A percentile compares a stretch with the other conserved stretches of the same genome.
These are phyloP conservation scores for Neltuma alba DNA, from an alignment of 306 rosid genomes.

Conservation along the genomic window DNA sequence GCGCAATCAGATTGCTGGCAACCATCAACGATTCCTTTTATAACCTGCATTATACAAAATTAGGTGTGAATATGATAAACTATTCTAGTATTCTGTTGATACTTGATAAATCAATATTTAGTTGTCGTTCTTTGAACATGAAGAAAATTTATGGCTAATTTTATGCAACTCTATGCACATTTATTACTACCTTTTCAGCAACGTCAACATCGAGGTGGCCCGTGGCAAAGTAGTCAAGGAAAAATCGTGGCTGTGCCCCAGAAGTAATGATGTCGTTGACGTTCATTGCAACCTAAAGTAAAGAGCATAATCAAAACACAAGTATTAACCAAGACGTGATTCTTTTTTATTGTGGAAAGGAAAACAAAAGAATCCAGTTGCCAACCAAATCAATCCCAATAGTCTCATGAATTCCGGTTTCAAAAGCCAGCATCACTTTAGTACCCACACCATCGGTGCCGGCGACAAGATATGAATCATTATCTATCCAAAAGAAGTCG, in stretches of 20 bases:
- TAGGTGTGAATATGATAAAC: not conserved
- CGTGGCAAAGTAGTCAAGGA: constrained; percentile 94
- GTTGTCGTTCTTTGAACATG: not conserved
- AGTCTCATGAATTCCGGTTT: constrained; percentile 87
- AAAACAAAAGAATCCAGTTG: not conserved
- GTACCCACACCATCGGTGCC: constrained; percentile 98
- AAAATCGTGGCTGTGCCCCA: constrained; percentile 92
- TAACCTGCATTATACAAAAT: constrained; percentile 52
- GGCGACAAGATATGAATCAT: constrained; percentile 86
- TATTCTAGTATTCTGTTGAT: not conserved
- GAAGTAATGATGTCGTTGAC: constrained; percentile 93
- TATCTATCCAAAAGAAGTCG: constrained; percentile 39
- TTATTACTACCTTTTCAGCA: constrained; percentile 74
- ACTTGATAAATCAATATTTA: not conserved
- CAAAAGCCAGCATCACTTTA: constrained; percentile 86
- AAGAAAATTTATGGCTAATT: not conserved
- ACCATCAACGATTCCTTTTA: constrained; percentile 90
- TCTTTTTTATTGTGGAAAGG: not conserved
- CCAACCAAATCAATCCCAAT: constrained; percentile 95
- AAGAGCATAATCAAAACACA: not conserved
- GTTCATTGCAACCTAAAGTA: constrained; percentile 91
- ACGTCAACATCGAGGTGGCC: constrained; percentile 89
- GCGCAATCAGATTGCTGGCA: constrained; percentile 86
- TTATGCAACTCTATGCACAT: not conserved
- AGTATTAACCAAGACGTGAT: not conserved